Conservation (phyloP, 495 filamentous ascomycete genomes). For the Physcia stellaris region DNA sequence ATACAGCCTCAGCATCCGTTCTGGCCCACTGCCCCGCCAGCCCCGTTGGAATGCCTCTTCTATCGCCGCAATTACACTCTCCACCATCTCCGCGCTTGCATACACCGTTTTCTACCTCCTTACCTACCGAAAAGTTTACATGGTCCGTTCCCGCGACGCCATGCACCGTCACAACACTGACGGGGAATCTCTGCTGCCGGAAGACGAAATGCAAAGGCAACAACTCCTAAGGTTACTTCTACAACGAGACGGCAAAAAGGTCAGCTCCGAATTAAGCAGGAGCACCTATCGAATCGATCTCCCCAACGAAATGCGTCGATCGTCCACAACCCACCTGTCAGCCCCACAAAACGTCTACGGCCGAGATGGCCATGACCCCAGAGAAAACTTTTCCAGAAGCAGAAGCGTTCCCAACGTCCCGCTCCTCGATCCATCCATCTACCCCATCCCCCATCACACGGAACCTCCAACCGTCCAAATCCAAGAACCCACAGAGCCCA, state of each 20-base stretch:
- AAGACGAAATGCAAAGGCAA: constrained; percentile 16
- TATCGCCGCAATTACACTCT: constrained; percentile 8
- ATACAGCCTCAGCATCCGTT: constrained; percentile 5
- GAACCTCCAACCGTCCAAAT: background rate
- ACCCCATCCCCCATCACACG: background rate
- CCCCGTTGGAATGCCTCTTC: constrained; percentile 1
- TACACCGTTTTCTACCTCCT: constrained; percentile 11
- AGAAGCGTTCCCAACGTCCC: background rate
- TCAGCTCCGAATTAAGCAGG: constrained; percentile 7
- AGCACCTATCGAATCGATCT: constrained; percentile 5
- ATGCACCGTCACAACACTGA: constrained; percentile 11
- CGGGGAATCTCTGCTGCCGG: constrained; percentile 10
- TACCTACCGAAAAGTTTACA: constrained; percentile 14
- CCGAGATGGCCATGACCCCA: background rate
- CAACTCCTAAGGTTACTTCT: constrained; percentile 13
- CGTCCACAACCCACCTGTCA: constrained; percentile 2
- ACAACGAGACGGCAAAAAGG: constrained; percentile 8
- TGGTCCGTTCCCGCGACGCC: constrained; percentile 12
- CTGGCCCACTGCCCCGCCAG: too few species aligned
- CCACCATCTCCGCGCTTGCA: constrained; percentile 5
- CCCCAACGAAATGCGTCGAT: constrained; percentile 1
- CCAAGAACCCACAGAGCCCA: background rate
- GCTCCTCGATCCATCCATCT: background rate
- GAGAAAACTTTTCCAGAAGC: background rate
- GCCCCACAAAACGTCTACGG: constrained; percentile 3